These are phyloP conservation scores for Colletotrichum somersetense DNA, from an alignment of 2,329 filamentous ascomycete genomes.

Conservation along the genomic window DNA sequence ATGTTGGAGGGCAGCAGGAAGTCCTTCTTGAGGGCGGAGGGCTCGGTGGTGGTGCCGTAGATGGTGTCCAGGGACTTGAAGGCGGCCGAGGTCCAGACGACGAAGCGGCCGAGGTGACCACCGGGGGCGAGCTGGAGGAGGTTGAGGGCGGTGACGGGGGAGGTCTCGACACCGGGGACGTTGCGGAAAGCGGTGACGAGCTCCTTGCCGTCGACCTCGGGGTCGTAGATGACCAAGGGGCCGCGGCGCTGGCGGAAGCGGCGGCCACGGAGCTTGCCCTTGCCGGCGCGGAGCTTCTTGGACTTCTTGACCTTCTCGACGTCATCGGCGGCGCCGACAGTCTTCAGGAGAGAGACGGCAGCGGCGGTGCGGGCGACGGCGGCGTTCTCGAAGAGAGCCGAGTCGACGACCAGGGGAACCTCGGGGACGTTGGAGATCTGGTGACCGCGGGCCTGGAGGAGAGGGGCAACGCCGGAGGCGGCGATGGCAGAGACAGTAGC, in stretches of 20 bases:
- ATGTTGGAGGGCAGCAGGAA: constrained; percentile 95
- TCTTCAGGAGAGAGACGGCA: constrained; percentile 88
- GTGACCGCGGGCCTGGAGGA: constrained; percentile 97
- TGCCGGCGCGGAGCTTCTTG: constrained; percentile 97
- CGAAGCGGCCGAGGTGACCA: constrained; percentile 98
- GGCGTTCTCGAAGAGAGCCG: constrained; percentile 84
- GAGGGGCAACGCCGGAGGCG: constrained; percentile 93
- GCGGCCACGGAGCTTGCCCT: constrained; percentile 98
- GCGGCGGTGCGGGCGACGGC: constrained; percentile 89
- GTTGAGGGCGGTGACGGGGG: constrained; percentile 92
- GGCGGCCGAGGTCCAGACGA: constrained; percentile 97
- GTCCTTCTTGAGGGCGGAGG: constrained; percentile 97
- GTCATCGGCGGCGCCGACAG: constrained; percentile 89
- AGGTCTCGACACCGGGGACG: constrained; percentile 98
- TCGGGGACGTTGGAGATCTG: constrained; percentile 91
- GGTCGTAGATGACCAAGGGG: constrained; percentile 97
- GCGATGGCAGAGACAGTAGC: constrained; percentile 97
- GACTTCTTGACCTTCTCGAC: constrained; percentile 96
- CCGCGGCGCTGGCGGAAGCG: constrained; percentile 98
- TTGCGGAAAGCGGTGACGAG: constrained; percentile 97
- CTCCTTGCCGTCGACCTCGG: constrained; percentile 94
- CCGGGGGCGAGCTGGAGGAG: constrained; percentile 99
- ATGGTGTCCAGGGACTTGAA: constrained; percentile 97
- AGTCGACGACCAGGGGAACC: constrained; percentile 97
- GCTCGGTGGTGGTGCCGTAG: constrained; percentile 92